These are phyloP conservation scores for Starmerella gropengiesseri DNA, from an alignment of 805 yeast species.

Conservation along the genomic window DNA sequence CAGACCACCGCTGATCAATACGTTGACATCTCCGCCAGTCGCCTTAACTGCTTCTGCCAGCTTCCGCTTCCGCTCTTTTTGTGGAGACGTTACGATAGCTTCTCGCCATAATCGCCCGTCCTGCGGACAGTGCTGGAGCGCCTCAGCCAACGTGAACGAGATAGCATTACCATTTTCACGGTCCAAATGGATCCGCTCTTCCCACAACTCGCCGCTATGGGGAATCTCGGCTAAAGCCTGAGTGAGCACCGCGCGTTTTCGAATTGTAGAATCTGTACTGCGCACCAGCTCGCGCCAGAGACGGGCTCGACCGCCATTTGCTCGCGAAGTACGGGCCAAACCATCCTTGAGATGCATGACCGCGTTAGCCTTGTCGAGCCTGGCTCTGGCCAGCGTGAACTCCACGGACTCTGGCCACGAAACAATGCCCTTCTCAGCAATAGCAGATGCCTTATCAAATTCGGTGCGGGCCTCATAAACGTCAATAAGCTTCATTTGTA, in stretches of 20 bases:
- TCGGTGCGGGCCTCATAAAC: neutral
- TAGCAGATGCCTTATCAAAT: neutral
- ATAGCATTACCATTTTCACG: slow-evolving; percentile 2
- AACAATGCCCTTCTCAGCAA: neutral
- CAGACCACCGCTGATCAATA: slow-evolving; percentile 54
- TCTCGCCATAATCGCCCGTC: slow-evolving; percentile 59
- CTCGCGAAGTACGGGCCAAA: neutral
- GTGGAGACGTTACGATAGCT: slow-evolving; percentile 37
- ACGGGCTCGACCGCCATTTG: neutral
- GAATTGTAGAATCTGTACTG: neutral
- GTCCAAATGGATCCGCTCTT: slow-evolving; percentile 8
- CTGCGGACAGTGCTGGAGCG: slow-evolving; percentile 46
- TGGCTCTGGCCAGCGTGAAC: neutral
- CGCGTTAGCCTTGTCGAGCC: neutral
- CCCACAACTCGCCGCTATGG: slow-evolving; percentile 13
- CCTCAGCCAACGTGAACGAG: slow-evolving; percentile 40
- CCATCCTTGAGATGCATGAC: neutral
- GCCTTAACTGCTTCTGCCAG: slow-evolving; percentile 60
- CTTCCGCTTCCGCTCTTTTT: slow-evolving; percentile 43
- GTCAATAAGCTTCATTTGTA: neutral
- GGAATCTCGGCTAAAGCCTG: slow-evolving; percentile 9
- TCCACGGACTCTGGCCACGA: slow-evolving; percentile 7
- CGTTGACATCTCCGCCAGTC: slow-evolving; percentile 48
- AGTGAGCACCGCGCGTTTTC: slow-evolving; percentile 14
- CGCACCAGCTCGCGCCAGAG: slow-evolving; percentile 5